phyloP scores from a whole-genome alignment of 805 yeast species.

The Ogataea populi-albae region DNA sequence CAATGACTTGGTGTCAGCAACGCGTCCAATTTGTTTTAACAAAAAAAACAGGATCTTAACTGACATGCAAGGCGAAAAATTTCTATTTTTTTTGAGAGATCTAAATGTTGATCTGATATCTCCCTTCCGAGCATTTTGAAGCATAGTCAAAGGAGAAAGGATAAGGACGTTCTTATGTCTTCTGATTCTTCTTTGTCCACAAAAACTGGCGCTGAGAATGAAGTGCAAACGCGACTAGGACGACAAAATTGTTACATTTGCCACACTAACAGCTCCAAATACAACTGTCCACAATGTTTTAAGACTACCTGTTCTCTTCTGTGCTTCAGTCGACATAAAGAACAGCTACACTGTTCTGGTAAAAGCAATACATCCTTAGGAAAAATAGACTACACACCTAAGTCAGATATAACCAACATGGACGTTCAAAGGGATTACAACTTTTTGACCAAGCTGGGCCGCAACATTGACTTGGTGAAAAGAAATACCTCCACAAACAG shows the following conservation, averaged over 20 bases:
- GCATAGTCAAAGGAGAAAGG: too few species aligned
- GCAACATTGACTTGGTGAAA: slow-evolving; percentile 59
- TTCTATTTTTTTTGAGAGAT: too few species aligned
- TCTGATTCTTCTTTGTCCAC: too few species aligned
- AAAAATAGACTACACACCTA: slow-evolving; percentile 53
- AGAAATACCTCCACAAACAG: slow-evolving; percentile 49
- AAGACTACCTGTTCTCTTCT: slow-evolving; percentile 62
- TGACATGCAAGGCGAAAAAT: too few species aligned
- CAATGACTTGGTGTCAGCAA: too few species aligned
- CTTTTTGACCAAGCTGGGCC: slow-evolving; percentile 57
- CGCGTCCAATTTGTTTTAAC: too few species aligned
- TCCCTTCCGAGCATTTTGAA: too few species aligned
- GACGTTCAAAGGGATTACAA: slow-evolving; percentile 83
- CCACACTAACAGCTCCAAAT: slow-evolving; percentile 44
- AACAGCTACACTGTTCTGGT: slow-evolving; percentile 63
- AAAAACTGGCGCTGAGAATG: too few species aligned
- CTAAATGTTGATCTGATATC: too few species aligned
- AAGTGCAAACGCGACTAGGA: too few species aligned
- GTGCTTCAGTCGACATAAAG: slow-evolving; percentile 73
- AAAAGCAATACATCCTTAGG: slow-evolving; percentile 40
- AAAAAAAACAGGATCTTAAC: too few species aligned
- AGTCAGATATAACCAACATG: slow-evolving; percentile 41
- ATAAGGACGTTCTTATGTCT: too few species aligned
- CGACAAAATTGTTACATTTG: slow-evolving; percentile 46
- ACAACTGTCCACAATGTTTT: slow-evolving; percentile 79